Base-by-base conservation (phyloP, 1,284 basidiomycete genomes). In the Neolentinus lepideus region DNA sequence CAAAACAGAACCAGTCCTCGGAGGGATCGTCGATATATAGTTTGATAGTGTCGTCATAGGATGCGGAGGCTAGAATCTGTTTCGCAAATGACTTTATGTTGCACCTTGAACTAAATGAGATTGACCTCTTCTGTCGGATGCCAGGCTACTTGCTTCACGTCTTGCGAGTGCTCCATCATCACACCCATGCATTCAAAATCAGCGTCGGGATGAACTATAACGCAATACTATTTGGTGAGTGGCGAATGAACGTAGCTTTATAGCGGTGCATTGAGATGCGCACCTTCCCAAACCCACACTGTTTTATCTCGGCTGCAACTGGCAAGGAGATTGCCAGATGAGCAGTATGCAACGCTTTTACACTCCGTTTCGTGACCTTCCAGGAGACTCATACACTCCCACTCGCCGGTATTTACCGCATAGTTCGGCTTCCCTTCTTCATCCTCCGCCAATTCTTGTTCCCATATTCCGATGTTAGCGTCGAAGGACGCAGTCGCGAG, bases 331-430 rank as follows among this genome's bases (percentile, higher is more conserved):
- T 80, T 88, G 0, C 95, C 97, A 24, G 78, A 76, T 47, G 73
- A 74, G 19, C 90, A 95, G 71, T 93, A 99, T 2, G 86, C 90
- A 0, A 98, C 90, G 61, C 88, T 83, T 77, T 99, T 99, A 75
- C 95, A 98, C 69, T 99, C 97, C 52, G 89, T 95, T 69, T 99
- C 97, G 67, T 99, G 97, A 0, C 97, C 97, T 67, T 98, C 95
- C 31, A 98, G 71, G 47, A 91, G 82, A 53, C 86, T 88, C 56
- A 89, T 81, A 67, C 94, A 95, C 64, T 96, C 92, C 90, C 93
- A 91, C 58, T 88, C 85, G 2, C 78, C 76, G 10, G 59, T 57
- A 1, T 63, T 65, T 12, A 63, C 64, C n/a, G 8, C n/a, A 43
- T 43, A 21, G 16, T 16, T n/a, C 16, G 38, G 8, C 4, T 43